Conservation (phyloP, 306 rosid genomes). For the Dicorynia guianensis region DNA sequence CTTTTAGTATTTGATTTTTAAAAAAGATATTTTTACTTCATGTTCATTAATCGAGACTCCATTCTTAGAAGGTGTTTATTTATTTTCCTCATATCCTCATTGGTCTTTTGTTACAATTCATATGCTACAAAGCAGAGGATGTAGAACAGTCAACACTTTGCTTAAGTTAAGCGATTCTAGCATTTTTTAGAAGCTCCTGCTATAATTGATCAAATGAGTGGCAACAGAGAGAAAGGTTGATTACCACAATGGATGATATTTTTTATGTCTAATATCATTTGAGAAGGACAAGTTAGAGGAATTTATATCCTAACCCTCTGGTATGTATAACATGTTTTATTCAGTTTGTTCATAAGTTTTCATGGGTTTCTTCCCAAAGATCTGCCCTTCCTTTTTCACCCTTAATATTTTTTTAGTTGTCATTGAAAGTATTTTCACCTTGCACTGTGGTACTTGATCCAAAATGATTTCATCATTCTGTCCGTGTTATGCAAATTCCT, state of each 20-base stretch:
- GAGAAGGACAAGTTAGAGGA: neutral
- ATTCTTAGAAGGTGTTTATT: too few species aligned
- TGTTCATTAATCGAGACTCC: too few species aligned
- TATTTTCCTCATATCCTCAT: neutral
- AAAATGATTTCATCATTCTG: neutral
- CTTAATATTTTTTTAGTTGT: neutral
- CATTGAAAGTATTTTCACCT: neutral
- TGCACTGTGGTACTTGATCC: neutral
- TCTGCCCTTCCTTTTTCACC: neutral
- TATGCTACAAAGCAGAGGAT: neutral
- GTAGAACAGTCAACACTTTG: neutral
- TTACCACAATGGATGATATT: neutral
- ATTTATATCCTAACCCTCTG: neutral
- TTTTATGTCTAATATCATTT: neutral
- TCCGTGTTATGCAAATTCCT: slow-evolving; percentile 1
- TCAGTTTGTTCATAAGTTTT: neutral
- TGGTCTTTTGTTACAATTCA: neutral
- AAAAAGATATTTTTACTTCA: neutral
- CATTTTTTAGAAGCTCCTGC: neutral
- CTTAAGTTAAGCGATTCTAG: neutral
- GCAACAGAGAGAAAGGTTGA: neutral
- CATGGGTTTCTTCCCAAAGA: neutral
- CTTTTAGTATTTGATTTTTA: neutral
- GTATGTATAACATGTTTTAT: neutral
- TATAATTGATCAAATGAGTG: too few species aligned